Percentiles rank a stretch among this genome's conserved stretches.
Conservation (phyloP, 1,284 basidiomycete species). For the Moesziomyces antarcticus region DNA sequence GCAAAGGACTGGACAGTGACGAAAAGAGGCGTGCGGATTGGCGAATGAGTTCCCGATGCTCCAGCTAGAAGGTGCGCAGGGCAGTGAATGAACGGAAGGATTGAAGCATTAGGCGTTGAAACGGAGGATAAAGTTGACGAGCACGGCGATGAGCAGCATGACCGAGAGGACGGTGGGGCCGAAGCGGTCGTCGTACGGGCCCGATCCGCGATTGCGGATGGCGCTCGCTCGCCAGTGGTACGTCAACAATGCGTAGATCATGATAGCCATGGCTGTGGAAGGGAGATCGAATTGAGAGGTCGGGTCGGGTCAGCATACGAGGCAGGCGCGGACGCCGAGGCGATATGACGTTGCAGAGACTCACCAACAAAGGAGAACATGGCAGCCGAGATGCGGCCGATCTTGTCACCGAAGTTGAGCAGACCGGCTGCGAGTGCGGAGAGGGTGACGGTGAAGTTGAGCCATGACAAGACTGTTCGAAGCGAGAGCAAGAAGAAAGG, state of each 20-base stretch:
- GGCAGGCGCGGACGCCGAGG: background rate
- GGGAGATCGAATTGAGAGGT: background rate
- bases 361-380: slow-evolving; percentile 90
- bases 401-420: slow-evolving; percentile 69
- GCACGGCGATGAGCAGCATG: slow-evolving; percentile 66
- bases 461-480: slow-evolving; percentile 65
- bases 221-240: slow-evolving; percentile 96
- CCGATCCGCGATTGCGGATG: slow-evolving; percentile 88
- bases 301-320: background rate
- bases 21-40: background rate
- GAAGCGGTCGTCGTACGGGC: slow-evolving; percentile 95
- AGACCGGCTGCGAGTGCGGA: slow-evolving; percentile 66
- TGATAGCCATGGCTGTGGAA: slow-evolving; percentile 86
- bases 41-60: background rate
- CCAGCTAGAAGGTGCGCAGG: background rate
- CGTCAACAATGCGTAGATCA: slow-evolving; percentile 93
- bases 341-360: slow-evolving; percentile 63
- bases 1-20: background rate
- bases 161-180: slow-evolving; percentile 66
- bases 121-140: slow-evolving; percentile 68
- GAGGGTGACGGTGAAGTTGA: slow-evolving; percentile 68
- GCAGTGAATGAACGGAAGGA: background rate
- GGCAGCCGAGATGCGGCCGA: slow-evolving; percentile 89
- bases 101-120: slow-evolving; percentile 47
- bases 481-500: background rate